phyloP scores from a whole-genome alignment of 2,329 filamentous ascomycete genomes.

The Alternaria ventricosa region DNA sequence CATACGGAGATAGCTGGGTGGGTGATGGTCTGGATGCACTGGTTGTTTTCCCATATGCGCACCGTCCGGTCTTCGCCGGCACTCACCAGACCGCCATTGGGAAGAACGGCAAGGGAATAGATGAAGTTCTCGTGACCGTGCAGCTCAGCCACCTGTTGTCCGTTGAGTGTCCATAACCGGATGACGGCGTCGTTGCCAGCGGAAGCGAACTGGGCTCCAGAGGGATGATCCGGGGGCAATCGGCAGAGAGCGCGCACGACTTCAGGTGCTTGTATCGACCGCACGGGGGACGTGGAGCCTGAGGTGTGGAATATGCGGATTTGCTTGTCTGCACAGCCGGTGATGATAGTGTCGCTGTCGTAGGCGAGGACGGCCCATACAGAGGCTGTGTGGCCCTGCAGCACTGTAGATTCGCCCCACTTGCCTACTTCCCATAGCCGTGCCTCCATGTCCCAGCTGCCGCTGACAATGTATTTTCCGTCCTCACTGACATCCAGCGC shows the following conservation, averaged over 20 bases:
- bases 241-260: slow-evolving; percentile 89
- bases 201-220: slow-evolving; percentile 90
- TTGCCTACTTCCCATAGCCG: slow-evolving; percentile 85
- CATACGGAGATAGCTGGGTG: slow-evolving; percentile 97
- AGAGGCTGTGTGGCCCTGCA: slow-evolving; percentile 78
- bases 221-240: slow-evolving; percentile 76
- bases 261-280: slow-evolving; percentile 71
- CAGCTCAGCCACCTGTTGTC: slow-evolving; percentile 76
- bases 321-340: slow-evolving; percentile 84
- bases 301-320: slow-evolving; percentile 80
- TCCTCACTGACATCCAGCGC: slow-evolving; percentile 78
- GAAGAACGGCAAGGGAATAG: slow-evolving; percentile 79
- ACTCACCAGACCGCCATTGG: slow-evolving; percentile 87
- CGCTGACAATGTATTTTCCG: slow-evolving; percentile 80
- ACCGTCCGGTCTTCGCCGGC: slow-evolving; percentile 94
- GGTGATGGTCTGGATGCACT: slow-evolving; percentile 94
- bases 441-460: slow-evolving; percentile 90
- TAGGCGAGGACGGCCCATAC: slow-evolving; percentile 94
- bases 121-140: slow-evolving; percentile 94
- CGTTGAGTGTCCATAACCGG: slow-evolving; percentile 83
- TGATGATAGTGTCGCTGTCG: slow-evolving; percentile 76
- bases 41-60: slow-evolving; percentile 80
- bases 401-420: slow-evolving; percentile 76
- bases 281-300: slow-evolving; percentile 68
- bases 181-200: slow-evolving; percentile 93